Evolutionary conservation across 2,329 filamentous ascomycete genomes (phyloP).

Genomic region (Neofusicoccum parvum): DNA sequence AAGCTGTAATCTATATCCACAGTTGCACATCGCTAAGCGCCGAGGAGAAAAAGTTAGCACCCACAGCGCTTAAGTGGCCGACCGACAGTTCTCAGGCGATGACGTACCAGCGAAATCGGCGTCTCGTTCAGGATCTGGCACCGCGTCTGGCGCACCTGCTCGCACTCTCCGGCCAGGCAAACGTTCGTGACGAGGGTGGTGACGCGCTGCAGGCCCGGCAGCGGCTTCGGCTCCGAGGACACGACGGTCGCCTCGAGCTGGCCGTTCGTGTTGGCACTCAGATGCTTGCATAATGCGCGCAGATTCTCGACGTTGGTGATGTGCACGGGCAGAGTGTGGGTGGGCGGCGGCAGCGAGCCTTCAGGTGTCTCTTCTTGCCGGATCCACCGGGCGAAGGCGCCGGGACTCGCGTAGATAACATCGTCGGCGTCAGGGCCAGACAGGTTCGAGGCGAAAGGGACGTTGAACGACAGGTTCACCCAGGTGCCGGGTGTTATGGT

Average conservation of each 20-base stretch:
- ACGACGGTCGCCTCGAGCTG: conserved; percentile 82
- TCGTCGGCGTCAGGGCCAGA: conserved; percentile 92
- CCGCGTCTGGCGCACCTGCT: conserved; percentile 85
- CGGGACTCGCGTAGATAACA: conserved; percentile 86
- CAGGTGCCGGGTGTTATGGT: conserved; percentile 72
- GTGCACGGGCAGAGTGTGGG: conserved; percentile 91
- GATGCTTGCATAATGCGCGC: conserved; percentile 76
- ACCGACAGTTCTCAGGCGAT: conserved; percentile 1
- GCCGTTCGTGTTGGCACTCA: conserved; percentile 66
- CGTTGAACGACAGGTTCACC: conserved; percentile 95
- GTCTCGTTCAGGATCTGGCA: conserved; percentile 90
- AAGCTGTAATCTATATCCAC: conserved; percentile 92
- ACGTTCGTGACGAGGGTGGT: conserved; percentile 72
- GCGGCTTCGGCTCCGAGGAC: conserved; percentile 72
- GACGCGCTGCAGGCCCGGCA: conserved; percentile 54
- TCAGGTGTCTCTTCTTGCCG: conserved; percentile 86
- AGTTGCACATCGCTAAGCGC: conserved; percentile 76
- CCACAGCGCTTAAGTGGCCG: conserved; percentile 27
- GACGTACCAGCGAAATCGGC: conserved; percentile 77
- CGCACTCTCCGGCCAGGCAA: conserved; percentile 83
- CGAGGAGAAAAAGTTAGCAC: conserved; percentile 25
- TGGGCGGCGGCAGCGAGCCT: conserved; percentile 62
- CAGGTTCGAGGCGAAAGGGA: conserved; percentile 91
- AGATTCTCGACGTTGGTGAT: conserved; percentile 81
- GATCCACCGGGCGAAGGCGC: conserved; percentile 89